These are phyloP conservation scores for Combretum micranthum DNA, from an alignment of 345 rosid species.

Conservation along the genomic window DNA sequence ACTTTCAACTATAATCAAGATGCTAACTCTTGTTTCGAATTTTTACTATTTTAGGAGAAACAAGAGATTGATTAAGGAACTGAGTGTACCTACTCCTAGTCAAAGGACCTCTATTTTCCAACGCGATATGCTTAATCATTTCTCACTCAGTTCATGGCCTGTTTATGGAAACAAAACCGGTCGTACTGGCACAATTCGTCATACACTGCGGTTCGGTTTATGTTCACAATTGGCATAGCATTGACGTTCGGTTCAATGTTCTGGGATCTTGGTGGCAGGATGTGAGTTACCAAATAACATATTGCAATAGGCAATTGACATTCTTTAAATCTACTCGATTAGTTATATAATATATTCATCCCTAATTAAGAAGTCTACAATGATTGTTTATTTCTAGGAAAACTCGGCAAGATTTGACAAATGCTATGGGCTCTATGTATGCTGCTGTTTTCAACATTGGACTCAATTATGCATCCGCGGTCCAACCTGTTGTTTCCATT, in stretches of 20 bases:
- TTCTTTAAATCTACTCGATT: too few species aligned
- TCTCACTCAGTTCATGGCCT: conserved; percentile 43
- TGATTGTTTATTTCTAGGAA: too few species aligned
- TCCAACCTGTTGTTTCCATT: conserved; percentile 53
- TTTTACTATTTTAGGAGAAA: conserved; percentile 42
- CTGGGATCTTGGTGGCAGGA: conserved; percentile 53
- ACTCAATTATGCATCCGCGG: conserved; percentile 35
- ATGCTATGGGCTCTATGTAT: conserved; percentile 62
- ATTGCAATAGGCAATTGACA: neutral
- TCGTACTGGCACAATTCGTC: conserved; percentile 54
- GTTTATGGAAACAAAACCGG: conserved; percentile 58
- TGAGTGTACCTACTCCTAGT: conserved; percentile 30
- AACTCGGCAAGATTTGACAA: conserved; percentile 42
- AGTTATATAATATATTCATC: too few species aligned
- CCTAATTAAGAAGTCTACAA: too few species aligned
- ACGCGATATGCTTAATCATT: conserved; percentile 37
- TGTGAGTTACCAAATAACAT: conserved; percentile 15
- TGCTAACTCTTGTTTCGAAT: neutral
- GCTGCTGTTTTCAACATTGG: conserved; percentile 59
- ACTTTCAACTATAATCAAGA: too few species aligned
- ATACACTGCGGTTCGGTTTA: conserved; percentile 42
- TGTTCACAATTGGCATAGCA: conserved; percentile 46
- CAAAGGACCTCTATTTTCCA: conserved; percentile 41
- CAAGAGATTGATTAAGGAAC: conserved; percentile 42
- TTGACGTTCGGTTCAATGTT: conserved; percentile 61